These are phyloP conservation scores for Pythium oligandrum DNA, from an alignment of 352 stramenopile species.

Conservation along the genomic window DNA sequence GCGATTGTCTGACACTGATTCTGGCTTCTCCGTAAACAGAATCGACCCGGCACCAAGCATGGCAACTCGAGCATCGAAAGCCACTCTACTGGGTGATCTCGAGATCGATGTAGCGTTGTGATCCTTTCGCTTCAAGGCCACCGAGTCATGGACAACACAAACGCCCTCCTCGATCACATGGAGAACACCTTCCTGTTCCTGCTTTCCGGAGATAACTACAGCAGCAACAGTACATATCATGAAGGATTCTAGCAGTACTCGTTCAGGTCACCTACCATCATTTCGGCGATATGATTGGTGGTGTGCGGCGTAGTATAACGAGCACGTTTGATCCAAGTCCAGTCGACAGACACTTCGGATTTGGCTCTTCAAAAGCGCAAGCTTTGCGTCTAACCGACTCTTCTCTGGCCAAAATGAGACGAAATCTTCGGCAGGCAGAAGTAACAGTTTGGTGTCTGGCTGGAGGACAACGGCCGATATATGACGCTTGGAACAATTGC, in stretches of 20 bases:
- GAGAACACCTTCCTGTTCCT: slow-evolving; percentile 19
- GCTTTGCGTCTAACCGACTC: slow-evolving; percentile 24
- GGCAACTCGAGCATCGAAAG: slow-evolving; percentile 34
- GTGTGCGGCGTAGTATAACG: slow-evolving; percentile 35
- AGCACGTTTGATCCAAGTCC: slow-evolving; percentile 33
- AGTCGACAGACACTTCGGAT: slow-evolving; percentile 29
- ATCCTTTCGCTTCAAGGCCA: slow-evolving; percentile 28
- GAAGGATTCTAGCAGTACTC: background rate
- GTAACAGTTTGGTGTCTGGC: slow-evolving; percentile 25
- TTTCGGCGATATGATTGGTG: slow-evolving; percentile 31
- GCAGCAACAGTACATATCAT: background rate
- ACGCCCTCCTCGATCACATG: slow-evolving; percentile 34
- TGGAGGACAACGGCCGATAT: slow-evolving; percentile 23
- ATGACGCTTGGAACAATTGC: slow-evolving; percentile 17
- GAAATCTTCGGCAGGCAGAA: slow-evolving; percentile 33
- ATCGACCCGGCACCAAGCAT: slow-evolving; percentile 30
- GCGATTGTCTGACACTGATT: slow-evolving; percentile 2
- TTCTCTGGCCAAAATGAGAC: slow-evolving; percentile 25
- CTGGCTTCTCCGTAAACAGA: slow-evolving; percentile 23
- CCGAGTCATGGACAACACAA: slow-evolving; percentile 38
- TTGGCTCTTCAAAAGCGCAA: slow-evolving; percentile 24
- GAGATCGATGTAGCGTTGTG: background rate
- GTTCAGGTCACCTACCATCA: slow-evolving; percentile 22
- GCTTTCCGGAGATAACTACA: slow-evolving; percentile 28
- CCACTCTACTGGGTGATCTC: slow-evolving; percentile 17